Evolutionary conservation across 495 filamentous ascomycete species (phyloP).

Genomic region (Xylona heveae): DNA sequence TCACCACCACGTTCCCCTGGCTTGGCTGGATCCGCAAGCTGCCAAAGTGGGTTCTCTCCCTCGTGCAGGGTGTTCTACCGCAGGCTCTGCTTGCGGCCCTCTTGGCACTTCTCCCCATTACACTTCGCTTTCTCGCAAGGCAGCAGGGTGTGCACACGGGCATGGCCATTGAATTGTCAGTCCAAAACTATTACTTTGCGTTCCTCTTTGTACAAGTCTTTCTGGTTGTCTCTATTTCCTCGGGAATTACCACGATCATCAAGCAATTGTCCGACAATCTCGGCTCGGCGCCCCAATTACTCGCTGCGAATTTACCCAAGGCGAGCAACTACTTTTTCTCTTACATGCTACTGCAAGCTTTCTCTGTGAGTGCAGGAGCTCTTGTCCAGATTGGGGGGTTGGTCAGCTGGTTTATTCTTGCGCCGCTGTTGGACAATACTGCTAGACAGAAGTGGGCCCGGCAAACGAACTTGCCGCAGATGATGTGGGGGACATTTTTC

Average conservation of each 20-base stretch:
- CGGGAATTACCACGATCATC: slow-evolving; percentile 51
- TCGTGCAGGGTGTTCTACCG: slow-evolving; percentile 74
- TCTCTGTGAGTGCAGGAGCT: slow-evolving; percentile 75
- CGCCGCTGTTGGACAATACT: slow-evolving; percentile 62
- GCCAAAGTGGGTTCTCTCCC: slow-evolving; percentile 41
- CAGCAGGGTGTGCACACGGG: slow-evolving; percentile 71
- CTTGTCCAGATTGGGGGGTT: slow-evolving; percentile 67
- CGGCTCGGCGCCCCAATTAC: slow-evolving; percentile 30
- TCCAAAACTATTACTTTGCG: slow-evolving; percentile 83
- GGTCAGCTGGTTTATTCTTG: slow-evolving; percentile 59
- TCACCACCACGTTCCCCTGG: slow-evolving; percentile 43
- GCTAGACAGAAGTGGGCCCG: slow-evolving; percentile 76
- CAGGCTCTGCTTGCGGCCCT: slow-evolving; percentile 57
- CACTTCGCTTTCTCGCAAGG: slow-evolving; percentile 51
- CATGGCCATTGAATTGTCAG: slow-evolving; percentile 53
- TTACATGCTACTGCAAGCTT: slow-evolving; percentile 88
- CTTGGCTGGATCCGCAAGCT: slow-evolving; percentile 45
- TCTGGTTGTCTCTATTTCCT: slow-evolving; percentile 73
- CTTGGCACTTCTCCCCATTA: slow-evolving; percentile 58
- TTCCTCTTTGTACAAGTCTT: slow-evolving; percentile 95
- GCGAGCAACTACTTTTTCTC: slow-evolving; percentile 96
- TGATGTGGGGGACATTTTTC: slow-evolving; percentile 88
- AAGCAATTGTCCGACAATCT: slow-evolving; percentile 35
- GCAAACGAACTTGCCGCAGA: slow-evolving; percentile 52
- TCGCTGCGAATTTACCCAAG: slow-evolving; percentile 68